These are phyloP conservation scores for Hemileccinum rubropunctum DNA, from an alignment of 768 basidiomycete genomes.

Conservation along the genomic window DNA sequence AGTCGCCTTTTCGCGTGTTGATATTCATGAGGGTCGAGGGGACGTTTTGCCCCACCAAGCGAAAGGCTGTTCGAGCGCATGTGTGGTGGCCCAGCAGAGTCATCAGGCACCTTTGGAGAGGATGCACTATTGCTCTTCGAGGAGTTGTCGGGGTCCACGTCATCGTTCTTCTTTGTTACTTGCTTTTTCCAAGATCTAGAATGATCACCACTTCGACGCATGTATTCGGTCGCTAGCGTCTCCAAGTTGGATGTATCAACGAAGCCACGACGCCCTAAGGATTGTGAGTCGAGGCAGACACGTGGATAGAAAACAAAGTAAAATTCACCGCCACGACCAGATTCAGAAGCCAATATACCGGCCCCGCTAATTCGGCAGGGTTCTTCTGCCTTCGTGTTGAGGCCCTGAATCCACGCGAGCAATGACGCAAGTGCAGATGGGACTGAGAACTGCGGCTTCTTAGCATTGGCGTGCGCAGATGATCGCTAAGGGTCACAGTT, in stretches of 20 bases:
- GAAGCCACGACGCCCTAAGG: not conserved
- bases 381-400: not conserved
- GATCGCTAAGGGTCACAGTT: conserved; percentile 9
- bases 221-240: not conserved
- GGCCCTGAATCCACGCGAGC: not conserved
- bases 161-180: not conserved
- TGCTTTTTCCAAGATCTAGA: not conserved
- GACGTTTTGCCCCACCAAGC: conserved; percentile 2
- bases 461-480: not conserved
- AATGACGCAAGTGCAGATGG: conserved; percentile 3
- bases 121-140: not conserved
- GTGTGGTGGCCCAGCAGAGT: not conserved
- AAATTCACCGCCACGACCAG: conserved; percentile 13
- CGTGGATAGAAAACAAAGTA: not conserved
- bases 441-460: conserved; percentile 2
- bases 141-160: not conserved
- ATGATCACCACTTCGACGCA: not conserved
- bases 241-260: not conserved
- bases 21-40: conserved; percentile 74
- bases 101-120: not conserved
- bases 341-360: conserved; percentile 15
- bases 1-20: conserved; percentile 77
- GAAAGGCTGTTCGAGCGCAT: conserved; percentile 1
- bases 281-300: not conserved
- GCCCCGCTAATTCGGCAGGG: not conserved